These are phyloP conservation scores for Suhomyces chickasaworum DNA, from an alignment of 1,139 yeast species.

Conservation along the genomic window DNA sequence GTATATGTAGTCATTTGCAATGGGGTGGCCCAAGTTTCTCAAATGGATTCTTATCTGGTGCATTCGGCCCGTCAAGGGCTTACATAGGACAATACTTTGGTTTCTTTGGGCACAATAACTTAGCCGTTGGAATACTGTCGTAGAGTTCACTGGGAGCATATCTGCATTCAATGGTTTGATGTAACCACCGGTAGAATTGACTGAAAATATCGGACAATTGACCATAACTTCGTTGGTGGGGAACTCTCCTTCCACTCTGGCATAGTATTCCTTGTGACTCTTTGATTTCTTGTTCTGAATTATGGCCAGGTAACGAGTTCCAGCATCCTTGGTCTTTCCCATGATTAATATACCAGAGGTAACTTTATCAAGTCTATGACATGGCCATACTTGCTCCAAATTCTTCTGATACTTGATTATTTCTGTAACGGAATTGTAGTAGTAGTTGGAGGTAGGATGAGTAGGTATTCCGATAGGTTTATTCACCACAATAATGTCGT, in stretches of 20 bases:
- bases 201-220: constrained; percentile 40
- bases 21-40: constrained; percentile 65
- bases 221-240: constrained; percentile 35
- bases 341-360: constrained; percentile 74
- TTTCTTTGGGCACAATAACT: constrained; percentile 29
- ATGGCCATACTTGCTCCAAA: constrained; percentile 48
- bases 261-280: constrained; percentile 55
- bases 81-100: constrained; percentile 62
- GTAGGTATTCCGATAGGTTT: constrained; percentile 81
- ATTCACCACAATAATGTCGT: constrained; percentile 57
- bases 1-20: constrained; percentile 67
- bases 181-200: constrained; percentile 40
- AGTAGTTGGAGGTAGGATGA: constrained; percentile 74
- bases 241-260: constrained; percentile 60
- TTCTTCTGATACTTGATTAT: constrained; percentile 46
- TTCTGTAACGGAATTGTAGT: constrained; percentile 63
- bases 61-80: constrained; percentile 72
- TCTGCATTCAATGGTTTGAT: constrained; percentile 34
- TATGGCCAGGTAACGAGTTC: constrained; percentile 43
- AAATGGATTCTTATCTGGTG: constrained; percentile 80
- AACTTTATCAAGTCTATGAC: constrained; percentile 70
- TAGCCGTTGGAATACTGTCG: constrained; percentile 35
- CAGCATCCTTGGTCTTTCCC: constrained; percentile 50
- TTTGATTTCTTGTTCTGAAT: constrained; percentile 39
- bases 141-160: constrained; percentile 32